phyloP scores from a whole-genome alignment of 2,329 filamentous ascomycete species.

The Colletotrichum cordylinicola region DNA sequence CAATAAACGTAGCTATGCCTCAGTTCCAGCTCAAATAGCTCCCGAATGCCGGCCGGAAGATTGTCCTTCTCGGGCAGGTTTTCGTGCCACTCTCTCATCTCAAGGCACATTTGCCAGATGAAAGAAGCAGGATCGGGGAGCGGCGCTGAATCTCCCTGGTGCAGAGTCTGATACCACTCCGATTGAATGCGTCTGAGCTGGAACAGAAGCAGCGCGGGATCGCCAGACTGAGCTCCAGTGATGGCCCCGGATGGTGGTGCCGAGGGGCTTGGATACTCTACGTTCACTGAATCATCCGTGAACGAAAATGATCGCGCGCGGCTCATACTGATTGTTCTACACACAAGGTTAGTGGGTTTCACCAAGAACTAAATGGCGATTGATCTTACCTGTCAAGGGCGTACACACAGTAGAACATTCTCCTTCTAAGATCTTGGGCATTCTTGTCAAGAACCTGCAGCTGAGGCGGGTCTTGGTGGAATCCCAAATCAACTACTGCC shows the following conservation, averaged over 20 bases:
- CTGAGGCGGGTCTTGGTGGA: slow-evolving; percentile 87
- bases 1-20: slow-evolving; percentile 93
- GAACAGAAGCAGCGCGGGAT: slow-evolving; percentile 79
- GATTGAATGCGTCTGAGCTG: slow-evolving; percentile 87
- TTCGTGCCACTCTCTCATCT: slow-evolving; percentile 83
- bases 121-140: slow-evolving; percentile 73
- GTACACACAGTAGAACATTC: slow-evolving; percentile 91
- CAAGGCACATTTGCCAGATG: slow-evolving; percentile 76
- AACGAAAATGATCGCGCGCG: slow-evolving; percentile 91
- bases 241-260: slow-evolving; percentile 47
- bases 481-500: slow-evolving; percentile 86
- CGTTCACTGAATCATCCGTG: slow-evolving; percentile 85
- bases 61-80: slow-evolving; percentile 65
- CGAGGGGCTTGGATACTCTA: slow-evolving; percentile 72
- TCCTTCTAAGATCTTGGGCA: slow-evolving; percentile 77
- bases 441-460: slow-evolving; percentile 71
- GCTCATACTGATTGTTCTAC: slow-evolving; percentile 84
- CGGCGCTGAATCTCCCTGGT: slow-evolving; percentile 76
- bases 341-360: not conserved
- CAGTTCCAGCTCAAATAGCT: slow-evolving; percentile 86
- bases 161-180: slow-evolving; percentile 86
- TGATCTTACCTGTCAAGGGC: slow-evolving; percentile 77
- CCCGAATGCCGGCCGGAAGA: slow-evolving; percentile 69
- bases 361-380: no score
- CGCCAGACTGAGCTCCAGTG: slow-evolving; percentile 56